Base-by-base conservation (phyloP, 2,329 filamentous ascomycete genomes). In the Penicillium sp. region DNA sequence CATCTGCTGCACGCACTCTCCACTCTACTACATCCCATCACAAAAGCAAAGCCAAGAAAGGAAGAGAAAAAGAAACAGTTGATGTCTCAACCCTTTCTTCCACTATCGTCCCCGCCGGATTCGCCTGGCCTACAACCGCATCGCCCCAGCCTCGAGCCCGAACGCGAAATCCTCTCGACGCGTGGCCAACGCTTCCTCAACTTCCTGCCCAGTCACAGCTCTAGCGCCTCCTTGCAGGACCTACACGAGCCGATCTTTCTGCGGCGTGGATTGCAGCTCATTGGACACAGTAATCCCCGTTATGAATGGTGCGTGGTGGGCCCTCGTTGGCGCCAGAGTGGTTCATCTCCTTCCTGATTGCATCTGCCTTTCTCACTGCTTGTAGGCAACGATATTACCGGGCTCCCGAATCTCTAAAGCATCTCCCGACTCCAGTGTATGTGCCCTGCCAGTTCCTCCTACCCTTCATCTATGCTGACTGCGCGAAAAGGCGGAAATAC, bases 201-300 rank as follows among this genome's bases (percentile, higher is more conserved):
- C 1, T 53, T 74, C 7, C 56, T 75, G 20, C 62, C 67, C 18
- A 56, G 62, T 23, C 67, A 62, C n/a, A 57, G 54, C 3, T 66
- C 64, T 12, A 58, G 54, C 17, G 32, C 58, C 8, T 51, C 53
- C 2, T 48, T 60, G 23, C 53, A 60, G 18, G 58, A 55, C 3
- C 40, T 60, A 3, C 54, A 60, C 13, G 46, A 45, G 20, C 20
- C 58, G 27, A 33, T 44, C 0, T 54, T 59, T 17, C 39, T 54
- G 1, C 45, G 47, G n/a, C 57, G 42, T 24, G 60, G 59, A 18
- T 58, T 62, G 1, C 49, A 46, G 6, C 80, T 97, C 63, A 96
- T 97, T 69, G 93, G 93, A 34, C 90, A 90, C 63, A 90, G 84
- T 60, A 97, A 94, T 69, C 89, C 90, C 15, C 79, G 90, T 54